Base-by-base conservation (phyloP, 1,284 basidiomycete genomes). In the Austroboletus niveus region DNA sequence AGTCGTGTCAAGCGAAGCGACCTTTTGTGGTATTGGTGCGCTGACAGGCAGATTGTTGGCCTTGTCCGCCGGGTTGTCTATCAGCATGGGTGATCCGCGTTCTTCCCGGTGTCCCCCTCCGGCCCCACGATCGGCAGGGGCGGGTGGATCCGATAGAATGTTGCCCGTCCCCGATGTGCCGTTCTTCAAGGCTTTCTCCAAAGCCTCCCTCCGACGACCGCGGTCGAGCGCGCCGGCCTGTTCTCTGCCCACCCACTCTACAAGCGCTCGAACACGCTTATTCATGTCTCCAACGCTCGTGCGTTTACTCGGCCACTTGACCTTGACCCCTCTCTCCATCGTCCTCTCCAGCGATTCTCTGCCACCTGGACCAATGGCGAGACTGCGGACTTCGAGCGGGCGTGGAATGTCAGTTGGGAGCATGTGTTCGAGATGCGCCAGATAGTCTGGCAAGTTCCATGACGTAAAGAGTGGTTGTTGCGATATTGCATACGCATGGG, bases 271-370 rank as follows among this genome's bases (percentile, higher is more conserved):
- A 20, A 97, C 93, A 20, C 96, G 85, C 74, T 98, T 98, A 69
- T 94, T 91, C 93, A 99, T 97, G 68, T 99, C 96, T 17, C 86
- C 88, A 24, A 96, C 86, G 59, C 94, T 97, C 81, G 89, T 94
- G 47, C 96, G 81, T 70, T 97, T 96, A 57, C 85, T 83, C 0
- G 96, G 96, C 85, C 93, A 99, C 61, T 92, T 90, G 52, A 98
- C 89, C 68, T 93, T 91, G 24, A 94, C 92, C 1, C 94, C 91
- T 39, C 92, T 80, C 69, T 98, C 95, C 59, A 85, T 78, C 8
- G 79, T 83, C 57, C 76, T 73, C 52, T 86, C 85, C 20, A 76
- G 53, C n/a, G 68, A 68, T 55, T 74, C 72, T 55, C 70, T 65
- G 12, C 66, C 66, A 49, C 56, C 65, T 51, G 56, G 75, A 73